Conservation (phyloP, 2,329 filamentous ascomycete genomes). For the Leptographium radiaticola region DNA sequence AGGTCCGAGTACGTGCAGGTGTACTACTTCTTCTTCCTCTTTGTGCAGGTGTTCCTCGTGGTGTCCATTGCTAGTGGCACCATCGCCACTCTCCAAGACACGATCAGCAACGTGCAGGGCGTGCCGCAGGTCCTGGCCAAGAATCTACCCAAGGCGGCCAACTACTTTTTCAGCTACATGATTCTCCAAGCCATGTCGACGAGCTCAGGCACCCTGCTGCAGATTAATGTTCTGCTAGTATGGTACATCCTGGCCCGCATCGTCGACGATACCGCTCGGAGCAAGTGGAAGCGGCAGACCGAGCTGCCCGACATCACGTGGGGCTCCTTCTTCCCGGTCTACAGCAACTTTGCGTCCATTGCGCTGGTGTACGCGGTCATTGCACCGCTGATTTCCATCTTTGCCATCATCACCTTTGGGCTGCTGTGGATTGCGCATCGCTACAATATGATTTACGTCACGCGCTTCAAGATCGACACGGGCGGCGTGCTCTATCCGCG, state of each 20-base stretch:
- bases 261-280: slow-evolving; percentile 65
- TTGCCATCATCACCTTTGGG: slow-evolving; percentile 84
- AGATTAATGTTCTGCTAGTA: slow-evolving; percentile 62
- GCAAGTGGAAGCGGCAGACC: slow-evolving; percentile 80
- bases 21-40: slow-evolving; percentile 89
- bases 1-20: slow-evolving; percentile 73
- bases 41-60: slow-evolving; percentile 88
- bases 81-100: slow-evolving; percentile 47
- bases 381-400: slow-evolving; percentile 79
- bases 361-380: slow-evolving; percentile 80
- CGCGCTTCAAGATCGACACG: slow-evolving; percentile 77
- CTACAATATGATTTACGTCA: slow-evolving; percentile 96
- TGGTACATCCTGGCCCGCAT: slow-evolving; percentile 76
- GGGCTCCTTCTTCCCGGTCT: slow-evolving; percentile 91
- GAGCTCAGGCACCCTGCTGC: slow-evolving; percentile 77
- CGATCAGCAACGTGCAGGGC: slow-evolving; percentile 43
- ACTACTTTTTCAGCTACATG: slow-evolving; percentile 99
- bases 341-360: slow-evolving; percentile 93
- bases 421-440: slow-evolving; percentile 90
- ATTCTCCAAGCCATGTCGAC: slow-evolving; percentile 85
- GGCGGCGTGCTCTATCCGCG: slow-evolving; percentile 84
- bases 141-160: slow-evolving; percentile 74
- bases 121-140: slow-evolving; percentile 60
- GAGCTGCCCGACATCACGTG: slow-evolving; percentile 66
- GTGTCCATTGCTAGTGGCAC: slow-evolving; percentile 70